Conservation (phyloP, 257 asterid species). For the Eustoma russellianum region DNA sequence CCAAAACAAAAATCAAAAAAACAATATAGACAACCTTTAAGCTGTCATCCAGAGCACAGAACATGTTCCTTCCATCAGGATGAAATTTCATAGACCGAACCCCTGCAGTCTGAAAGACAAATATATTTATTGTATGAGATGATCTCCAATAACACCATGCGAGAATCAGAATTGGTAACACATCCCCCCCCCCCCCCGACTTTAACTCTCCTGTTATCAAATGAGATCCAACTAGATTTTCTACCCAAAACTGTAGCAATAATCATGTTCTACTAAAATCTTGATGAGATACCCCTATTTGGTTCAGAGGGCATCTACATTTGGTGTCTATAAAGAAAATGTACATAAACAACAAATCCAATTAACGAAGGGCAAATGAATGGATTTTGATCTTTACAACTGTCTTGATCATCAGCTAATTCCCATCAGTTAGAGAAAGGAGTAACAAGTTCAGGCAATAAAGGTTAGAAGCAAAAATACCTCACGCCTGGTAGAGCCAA, state of each 20-base stretch:
- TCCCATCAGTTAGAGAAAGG: not conserved
- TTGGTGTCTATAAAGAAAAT: no score
- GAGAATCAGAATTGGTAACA: no score
- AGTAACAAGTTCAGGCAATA: not conserved
- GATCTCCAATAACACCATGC: not conserved
- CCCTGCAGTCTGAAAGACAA: conserved; percentile 59
- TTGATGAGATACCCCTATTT: no score
- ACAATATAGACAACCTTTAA: conserved; percentile 53
- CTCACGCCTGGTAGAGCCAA: conserved; percentile 92
- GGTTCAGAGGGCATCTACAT: no score
- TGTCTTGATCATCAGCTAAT: not conserved
- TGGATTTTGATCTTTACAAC: no score
- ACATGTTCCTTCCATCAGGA: conserved; percentile 88
- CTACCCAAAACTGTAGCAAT: no score
- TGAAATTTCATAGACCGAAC: conserved; percentile 80
- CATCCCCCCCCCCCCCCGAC: no score
- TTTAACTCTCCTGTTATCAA: no score
- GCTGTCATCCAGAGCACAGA: conserved; percentile 89
- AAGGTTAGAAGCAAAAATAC: conserved; percentile 27
- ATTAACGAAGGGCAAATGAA: no score
- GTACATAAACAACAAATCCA: no score
- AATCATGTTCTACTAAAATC: no score
- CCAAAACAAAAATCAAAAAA: conserved; percentile 7
- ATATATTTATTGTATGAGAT: conserved; percentile 5
- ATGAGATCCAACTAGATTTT: no score